Base-by-base conservation (phyloP, 345 rosid genomes). In the Gossypium turneri region DNA sequence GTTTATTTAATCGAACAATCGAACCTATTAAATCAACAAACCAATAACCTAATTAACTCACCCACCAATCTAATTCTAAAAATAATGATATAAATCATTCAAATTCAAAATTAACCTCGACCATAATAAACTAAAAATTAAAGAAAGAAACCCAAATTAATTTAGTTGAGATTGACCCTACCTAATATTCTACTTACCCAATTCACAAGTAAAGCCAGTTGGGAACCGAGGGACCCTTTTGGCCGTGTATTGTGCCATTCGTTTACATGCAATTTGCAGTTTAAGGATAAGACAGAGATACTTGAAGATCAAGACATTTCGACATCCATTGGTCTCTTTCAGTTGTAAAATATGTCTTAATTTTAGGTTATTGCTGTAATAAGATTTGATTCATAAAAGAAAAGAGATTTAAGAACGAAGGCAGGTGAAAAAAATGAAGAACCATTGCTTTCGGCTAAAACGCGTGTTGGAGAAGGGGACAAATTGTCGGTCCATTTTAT, bases 401-500 rank as follows among this genome's bases (percentile, higher is more conserved):
- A 2, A 5, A 8, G 34, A 7, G 20, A 16, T 53, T 53, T 53
- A 53, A 62, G 47, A 9, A 38, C 4, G 24, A 16, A 17, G 12
- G 15, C 47, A 8, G 24, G 24, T 17, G 48, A 38, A 17, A 17
- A 45, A 45, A 34, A 34, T 34, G 41, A 45, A 9, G 50, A 38
- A 63, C 22, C 7, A n/a, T 63, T 16, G 24, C 70, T 65, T 65
- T 65, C 27, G 51, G 51, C 69, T 11, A 65, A 66, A 44, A 66
- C 34, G 70, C 51, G 70, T 66, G 53, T 7, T 0, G 53, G 53
- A 13, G n/a, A 45, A 45, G 70, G 69, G 12, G 29, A 50, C 57
- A 73, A 60, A 25, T 47, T 25, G 76, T 73, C 76, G 76, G 76
- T 73, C 76, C 68, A 67, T 48, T 56, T 65, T 12, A 45, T 47